Evolutionary conservation across 2,329 filamentous ascomycete genomes (phyloP).

Genomic region (Pestalotiopsis sp.): DNA sequence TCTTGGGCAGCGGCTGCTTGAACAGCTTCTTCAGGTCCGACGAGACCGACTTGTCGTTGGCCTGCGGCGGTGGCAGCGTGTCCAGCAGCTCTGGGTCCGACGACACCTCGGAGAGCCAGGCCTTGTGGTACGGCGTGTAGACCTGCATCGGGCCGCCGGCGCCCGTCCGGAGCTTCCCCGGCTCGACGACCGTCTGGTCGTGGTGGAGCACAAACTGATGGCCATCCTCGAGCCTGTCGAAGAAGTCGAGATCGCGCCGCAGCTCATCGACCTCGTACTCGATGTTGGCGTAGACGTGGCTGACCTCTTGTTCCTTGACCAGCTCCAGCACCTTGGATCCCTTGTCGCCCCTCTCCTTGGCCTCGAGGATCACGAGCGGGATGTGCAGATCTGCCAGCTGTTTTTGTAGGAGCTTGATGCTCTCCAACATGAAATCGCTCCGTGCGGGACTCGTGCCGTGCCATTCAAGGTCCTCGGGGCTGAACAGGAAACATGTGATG

Average conservation of each 20-base stretch:
- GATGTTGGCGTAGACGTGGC: slow-evolving; percentile 26
- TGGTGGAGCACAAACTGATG: slow-evolving; percentile 20
- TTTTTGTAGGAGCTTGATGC: slow-evolving; percentile 19
- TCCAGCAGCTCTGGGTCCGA: slow-evolving; percentile 51
- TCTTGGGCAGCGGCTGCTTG: slow-evolving; percentile 26
- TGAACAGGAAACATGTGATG: slow-evolving; percentile 25
- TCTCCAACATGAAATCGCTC: slow-evolving; percentile 26
- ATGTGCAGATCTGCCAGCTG: slow-evolving; percentile 22
- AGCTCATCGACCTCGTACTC: slow-evolving; percentile 30
- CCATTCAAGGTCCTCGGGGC: slow-evolving; percentile 26
- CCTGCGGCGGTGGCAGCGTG: slow-evolving; percentile 32
- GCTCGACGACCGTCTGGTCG: slow-evolving; percentile 25
- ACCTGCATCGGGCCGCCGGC: slow-evolving; percentile 24
- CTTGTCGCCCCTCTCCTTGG: slow-evolving; percentile 21
- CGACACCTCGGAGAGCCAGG: slow-evolving; percentile 40
- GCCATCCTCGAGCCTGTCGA: slow-evolving; percentile 17
- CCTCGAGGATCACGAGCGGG: slow-evolving; percentile 23
- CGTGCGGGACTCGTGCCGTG: slow-evolving; percentile 26
- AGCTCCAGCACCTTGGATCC: slow-evolving; percentile 17
- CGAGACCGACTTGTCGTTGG: slow-evolving; percentile 33
- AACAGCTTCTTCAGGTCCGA: slow-evolving; percentile 28
- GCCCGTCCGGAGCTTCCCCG: slow-evolving; percentile 20
- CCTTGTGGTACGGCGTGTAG: slow-evolving; percentile 28
- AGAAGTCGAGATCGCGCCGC: slow-evolving; percentile 24
- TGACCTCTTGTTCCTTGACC: slow-evolving; percentile 20